Percentiles rank a stretch among this genome's conserved stretches.
Conservation (phyloP, 495 filamentous ascomycete species). For the Neurospora sp. region DNA sequence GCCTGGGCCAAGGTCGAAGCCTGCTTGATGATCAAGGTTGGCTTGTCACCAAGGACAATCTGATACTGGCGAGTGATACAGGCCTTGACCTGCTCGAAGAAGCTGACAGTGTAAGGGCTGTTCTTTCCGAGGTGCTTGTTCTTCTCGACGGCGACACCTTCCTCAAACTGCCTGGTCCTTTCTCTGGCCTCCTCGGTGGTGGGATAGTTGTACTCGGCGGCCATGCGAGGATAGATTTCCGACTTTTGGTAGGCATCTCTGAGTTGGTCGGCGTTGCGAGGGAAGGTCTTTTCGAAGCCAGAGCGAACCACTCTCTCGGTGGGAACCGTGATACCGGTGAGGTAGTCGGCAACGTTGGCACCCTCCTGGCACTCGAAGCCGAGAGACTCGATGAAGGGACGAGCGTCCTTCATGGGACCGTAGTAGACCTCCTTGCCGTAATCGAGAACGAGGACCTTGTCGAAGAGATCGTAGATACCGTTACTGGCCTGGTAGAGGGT, state of each 20-base stretch:
- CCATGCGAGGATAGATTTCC: constrained; percentile 22
- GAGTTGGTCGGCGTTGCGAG: constrained; percentile 35
- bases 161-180: constrained; percentile 38
- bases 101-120: constrained; percentile 45
- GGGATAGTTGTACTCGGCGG: constrained; percentile 42
- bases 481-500: constrained; percentile 69
- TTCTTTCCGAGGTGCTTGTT: constrained; percentile 26
- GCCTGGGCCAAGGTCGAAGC: constrained; percentile 48
- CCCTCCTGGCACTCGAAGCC: constrained; percentile 41
- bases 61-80: constrained; percentile 45
- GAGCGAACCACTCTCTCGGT: constrained; percentile 14
- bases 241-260: constrained; percentile 33
- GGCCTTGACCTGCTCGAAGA: constrained; percentile 46
- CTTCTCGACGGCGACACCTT: constrained; percentile 37
- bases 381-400: constrained; percentile 43
- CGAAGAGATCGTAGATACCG: constrained; percentile 52
- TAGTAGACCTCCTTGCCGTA: constrained; percentile 56
- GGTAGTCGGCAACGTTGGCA: constrained; percentile 50
- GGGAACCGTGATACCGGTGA: constrained; percentile 33
- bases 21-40: constrained; percentile 49
- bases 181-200: constrained; percentile 30
- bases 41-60: constrained; percentile 50
- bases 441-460: constrained; percentile 53
- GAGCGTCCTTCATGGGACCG: constrained; percentile 42
- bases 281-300: constrained; percentile 31